Conservation (phyloP, 1,139 yeast species). For the Yamadazyma sp. region DNA sequence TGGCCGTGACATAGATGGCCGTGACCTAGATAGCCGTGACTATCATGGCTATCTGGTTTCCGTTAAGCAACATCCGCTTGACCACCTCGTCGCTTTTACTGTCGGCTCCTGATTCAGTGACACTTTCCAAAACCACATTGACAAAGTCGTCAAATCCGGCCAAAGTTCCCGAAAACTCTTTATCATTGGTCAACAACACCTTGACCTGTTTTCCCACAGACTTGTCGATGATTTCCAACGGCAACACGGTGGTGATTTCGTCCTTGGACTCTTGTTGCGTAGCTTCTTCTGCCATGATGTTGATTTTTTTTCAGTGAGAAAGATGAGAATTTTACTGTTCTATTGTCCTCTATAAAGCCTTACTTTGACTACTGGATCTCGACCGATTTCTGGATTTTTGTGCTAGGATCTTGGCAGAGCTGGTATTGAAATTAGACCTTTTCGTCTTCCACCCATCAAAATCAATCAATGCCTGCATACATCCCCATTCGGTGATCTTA, state of each 20-base stretch:
- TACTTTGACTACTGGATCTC: conserved; percentile 13
- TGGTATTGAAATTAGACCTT: conserved; percentile 15
- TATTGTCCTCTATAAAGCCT: too few relatives aligned
- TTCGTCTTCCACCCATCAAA: conserved; percentile 85
- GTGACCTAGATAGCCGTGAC: conserved; percentile 18
- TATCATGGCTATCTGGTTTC: conserved; percentile 84
- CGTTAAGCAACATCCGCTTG: conserved; percentile 77
- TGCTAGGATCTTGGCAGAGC: conserved; percentile 12
- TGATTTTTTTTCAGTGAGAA: conserved; percentile 2
- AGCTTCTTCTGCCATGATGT: conserved; percentile 8
- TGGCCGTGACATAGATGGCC: background rate
- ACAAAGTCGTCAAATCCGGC: conserved; percentile 96
- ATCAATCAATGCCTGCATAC: conserved; percentile 96
- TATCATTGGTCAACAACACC: conserved; percentile 71
- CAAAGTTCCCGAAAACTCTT: conserved; percentile 81
- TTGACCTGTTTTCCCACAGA: conserved; percentile 79
- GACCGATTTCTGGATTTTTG: conserved; percentile 12
- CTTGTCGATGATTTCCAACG: conserved; percentile 84
- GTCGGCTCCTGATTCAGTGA: conserved; percentile 52
- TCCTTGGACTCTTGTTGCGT: conserved; percentile 6
- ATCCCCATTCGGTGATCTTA: conserved; percentile 95
- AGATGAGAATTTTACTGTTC: too few relatives aligned
- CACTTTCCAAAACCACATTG: conserved; percentile 85
- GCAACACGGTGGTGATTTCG: conserved; percentile 45
- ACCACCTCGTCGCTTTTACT: conserved; percentile 39